These are phyloP conservation scores for Phytophthora multivora DNA, from an alignment of 352 stramenopile genomes.

Conservation along the genomic window DNA sequence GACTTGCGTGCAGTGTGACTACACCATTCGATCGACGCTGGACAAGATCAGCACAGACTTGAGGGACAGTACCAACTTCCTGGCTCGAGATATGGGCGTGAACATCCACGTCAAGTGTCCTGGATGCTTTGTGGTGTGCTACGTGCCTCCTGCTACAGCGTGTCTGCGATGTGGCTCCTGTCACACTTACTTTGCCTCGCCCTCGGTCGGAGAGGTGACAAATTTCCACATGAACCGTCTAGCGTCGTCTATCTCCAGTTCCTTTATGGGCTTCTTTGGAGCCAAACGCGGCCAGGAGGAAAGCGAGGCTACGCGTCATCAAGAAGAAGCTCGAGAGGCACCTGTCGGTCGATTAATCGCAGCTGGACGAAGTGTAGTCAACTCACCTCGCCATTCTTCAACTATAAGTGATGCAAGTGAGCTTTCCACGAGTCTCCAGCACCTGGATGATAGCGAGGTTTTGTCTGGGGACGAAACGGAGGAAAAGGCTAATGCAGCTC, in stretches of 20 bases:
- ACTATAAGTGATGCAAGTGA: conserved; percentile 40
- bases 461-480: conserved; percentile 32
- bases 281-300: conserved; percentile 33
- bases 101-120: conserved; percentile 88
- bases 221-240: conserved; percentile 86
- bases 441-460: conserved; percentile 26
- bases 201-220: conserved; percentile 75
- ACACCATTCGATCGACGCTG: conserved; percentile 74
- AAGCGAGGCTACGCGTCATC: conserved; percentile 26
- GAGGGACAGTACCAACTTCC: conserved; percentile 79
- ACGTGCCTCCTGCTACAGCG: conserved; percentile 73
- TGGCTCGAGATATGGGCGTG: conserved; percentile 80
- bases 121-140: conserved; percentile 74
- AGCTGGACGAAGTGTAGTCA: conserved; percentile 54
- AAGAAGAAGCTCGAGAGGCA: conserved; percentile 47
- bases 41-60: conserved; percentile 77
- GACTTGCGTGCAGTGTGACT: conserved; percentile 76
- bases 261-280: conserved; percentile 75
- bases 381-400: conserved; percentile 28
- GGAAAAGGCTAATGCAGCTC: conserved; percentile 27
- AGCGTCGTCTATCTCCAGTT: conserved; percentile 78
- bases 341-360: conserved; percentile 68
- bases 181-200: conserved; percentile 85
- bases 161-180: conserved; percentile 80
- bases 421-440: conserved; percentile 35